Evolutionary conservation across 805 yeast genomes (phyloP).

Genomic region (Saturnispora galanensis): DNA sequence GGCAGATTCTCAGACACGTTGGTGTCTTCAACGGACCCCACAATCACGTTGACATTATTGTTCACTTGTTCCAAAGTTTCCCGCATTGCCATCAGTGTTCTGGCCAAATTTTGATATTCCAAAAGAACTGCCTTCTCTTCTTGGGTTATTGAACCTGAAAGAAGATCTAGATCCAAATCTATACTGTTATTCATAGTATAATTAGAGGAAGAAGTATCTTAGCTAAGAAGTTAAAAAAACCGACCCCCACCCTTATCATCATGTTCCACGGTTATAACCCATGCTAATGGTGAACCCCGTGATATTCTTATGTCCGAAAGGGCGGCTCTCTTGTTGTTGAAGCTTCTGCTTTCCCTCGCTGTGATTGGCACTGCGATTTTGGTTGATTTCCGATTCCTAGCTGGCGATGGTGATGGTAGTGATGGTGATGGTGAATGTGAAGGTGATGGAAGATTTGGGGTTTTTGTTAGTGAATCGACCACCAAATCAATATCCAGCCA

Average conservation of each 20-base stretch:
- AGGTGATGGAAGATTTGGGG: too few relatives aligned
- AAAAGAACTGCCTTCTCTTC: constrained; percentile 1
- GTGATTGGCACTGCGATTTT: constrained; percentile 38
- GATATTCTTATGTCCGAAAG: constrained; percentile 45
- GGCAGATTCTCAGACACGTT: too few relatives aligned
- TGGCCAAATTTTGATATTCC: constrained; percentile 3
- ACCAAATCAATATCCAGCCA: too few relatives aligned
- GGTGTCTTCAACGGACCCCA: too few relatives aligned
- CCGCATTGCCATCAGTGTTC: background rate
- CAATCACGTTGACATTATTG: too few relatives aligned
- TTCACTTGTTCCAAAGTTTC: constrained; percentile 1
- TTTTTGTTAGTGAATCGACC: too few relatives aligned
- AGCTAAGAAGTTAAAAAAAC: too few relatives aligned
- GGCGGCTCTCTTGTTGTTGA: constrained; percentile 38
- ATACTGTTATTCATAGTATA: background rate
- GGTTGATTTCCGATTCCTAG: constrained; percentile 34
- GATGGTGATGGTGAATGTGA: too few relatives aligned
- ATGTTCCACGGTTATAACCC: constrained; percentile 19
- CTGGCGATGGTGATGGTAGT: too few relatives aligned
- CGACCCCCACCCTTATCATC: too few relatives aligned
- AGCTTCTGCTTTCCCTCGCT: constrained; percentile 35
- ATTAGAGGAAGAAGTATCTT: background rate
- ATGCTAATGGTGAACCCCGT: constrained; percentile 40
- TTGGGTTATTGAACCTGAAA: background rate
- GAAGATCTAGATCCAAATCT: background rate